Conservation (phyloP, 2,329 filamentous ascomycete genomes). For the Gremmenia infestans region DNA sequence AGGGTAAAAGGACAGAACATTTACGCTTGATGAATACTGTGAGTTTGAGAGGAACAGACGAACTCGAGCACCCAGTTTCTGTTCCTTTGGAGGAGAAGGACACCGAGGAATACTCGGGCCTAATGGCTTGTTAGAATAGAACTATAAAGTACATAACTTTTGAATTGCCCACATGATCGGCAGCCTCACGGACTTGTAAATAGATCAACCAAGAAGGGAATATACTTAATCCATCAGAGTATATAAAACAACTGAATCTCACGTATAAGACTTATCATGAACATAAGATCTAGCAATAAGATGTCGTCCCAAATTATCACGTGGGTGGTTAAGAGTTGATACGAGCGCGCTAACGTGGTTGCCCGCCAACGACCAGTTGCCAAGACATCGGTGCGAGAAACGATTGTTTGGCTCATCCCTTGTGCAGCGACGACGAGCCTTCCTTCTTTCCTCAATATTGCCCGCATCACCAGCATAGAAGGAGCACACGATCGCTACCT, state of each 20-base stretch:
- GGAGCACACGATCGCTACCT: slow-evolving; percentile 19
- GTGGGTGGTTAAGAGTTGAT: neutral
- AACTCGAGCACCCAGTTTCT: no score
- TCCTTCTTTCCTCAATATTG: slow-evolving; percentile 3
- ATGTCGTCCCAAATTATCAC: neutral
- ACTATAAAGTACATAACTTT: no score
- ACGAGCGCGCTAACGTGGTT: slow-evolving; percentile 15
- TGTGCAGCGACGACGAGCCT: slow-evolving; percentile 7
- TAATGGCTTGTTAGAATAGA: no score
- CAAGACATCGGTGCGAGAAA: slow-evolving; percentile 13
- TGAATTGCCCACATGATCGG: no score
- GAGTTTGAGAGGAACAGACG: no score
- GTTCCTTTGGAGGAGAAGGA: no score
- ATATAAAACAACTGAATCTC: no score
- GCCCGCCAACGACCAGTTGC: slow-evolving; percentile 6
- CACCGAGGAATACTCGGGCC: no score
- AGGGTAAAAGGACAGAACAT: neutral
- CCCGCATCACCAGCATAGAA: slow-evolving; percentile 11
- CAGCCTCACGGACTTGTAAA: no score
- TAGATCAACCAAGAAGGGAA: no score
- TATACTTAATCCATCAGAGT: no score
- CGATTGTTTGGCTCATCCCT: slow-evolving; percentile 17
- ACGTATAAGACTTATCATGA: no score
- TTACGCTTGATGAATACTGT: neutral
- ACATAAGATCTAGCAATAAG: neutral